Percentiles rank a stretch among this genome's conserved stretches.
These are phyloP conservation scores for Elaeis oleifera DNA, from an alignment of 202 grass and related monocot species.

Conservation along the genomic window DNA sequence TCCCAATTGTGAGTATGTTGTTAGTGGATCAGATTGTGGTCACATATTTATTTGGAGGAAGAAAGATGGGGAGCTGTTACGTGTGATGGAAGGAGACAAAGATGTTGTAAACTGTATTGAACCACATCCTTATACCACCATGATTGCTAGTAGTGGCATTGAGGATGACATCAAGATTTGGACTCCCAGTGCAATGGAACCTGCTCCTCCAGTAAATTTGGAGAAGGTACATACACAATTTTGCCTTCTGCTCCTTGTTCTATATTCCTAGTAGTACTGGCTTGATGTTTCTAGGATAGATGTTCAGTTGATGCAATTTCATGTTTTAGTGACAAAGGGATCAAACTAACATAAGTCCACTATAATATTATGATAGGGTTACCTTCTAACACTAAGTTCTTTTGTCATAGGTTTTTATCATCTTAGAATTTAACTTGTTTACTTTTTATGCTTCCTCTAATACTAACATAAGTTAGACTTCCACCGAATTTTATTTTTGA, in stretches of 20 bases:
- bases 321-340: too few species aligned
- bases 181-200: constrained; percentile 62
- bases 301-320: too few species aligned
- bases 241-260: background rate
- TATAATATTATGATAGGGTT: too few species aligned
- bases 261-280: background rate
- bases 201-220: constrained; percentile 34
- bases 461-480: too few species aligned
- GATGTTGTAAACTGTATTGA: constrained; percentile 82
- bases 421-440: too few species aligned
- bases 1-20: constrained; percentile 76
- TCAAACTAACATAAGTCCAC: too few species aligned
- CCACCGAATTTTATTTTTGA: too few species aligned
- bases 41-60: constrained; percentile 88
- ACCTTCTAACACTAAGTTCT: too few species aligned
- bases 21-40: constrained; percentile 84
- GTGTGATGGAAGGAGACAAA: constrained; percentile 67
- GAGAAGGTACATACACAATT: constrained; percentile 39
- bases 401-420: too few species aligned
- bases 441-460: too few species aligned
- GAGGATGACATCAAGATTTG: constrained; percentile 85
- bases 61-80: constrained; percentile 57
- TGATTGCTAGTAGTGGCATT: constrained; percentile 69
- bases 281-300: too few species aligned
- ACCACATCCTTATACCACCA: constrained; percentile 54